Conservation (phyloP, 1,284 basidiomycete species). For the Rhodotorula mucilaginosa region DNA sequence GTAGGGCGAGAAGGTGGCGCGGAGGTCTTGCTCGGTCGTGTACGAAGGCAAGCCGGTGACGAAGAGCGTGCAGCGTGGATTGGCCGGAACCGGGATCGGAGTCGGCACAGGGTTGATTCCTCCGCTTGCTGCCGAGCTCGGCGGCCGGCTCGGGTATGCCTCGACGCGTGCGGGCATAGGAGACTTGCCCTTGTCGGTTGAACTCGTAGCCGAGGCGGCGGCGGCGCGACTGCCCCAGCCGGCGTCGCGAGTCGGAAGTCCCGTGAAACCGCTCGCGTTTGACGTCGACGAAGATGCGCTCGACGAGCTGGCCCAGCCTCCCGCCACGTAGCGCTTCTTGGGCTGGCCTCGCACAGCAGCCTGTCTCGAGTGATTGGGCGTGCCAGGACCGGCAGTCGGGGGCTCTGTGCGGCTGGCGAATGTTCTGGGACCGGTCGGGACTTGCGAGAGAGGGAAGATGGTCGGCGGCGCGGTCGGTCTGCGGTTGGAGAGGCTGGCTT, state of each 20-base stretch:
- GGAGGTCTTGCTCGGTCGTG: slow-evolving; percentile 1
- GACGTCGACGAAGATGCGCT: background rate
- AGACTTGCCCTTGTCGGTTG: background rate
- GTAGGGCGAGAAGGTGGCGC: slow-evolving; percentile 7
- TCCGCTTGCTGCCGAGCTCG: background rate
- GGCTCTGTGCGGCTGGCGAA: background rate
- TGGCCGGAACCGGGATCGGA: slow-evolving; percentile 18
- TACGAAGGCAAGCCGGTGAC: background rate
- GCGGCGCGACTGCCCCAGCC: background rate
- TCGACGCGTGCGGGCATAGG: background rate
- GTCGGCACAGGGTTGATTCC: background rate
- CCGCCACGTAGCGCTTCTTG: background rate
- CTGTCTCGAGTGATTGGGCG: too few relatives aligned
- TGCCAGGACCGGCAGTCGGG: too few relatives aligned
- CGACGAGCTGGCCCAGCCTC: background rate
- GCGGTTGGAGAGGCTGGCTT: background rate
- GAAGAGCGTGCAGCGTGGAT: slow-evolving; percentile 11
- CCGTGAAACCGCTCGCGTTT: background rate
- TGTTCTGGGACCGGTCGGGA: background rate
- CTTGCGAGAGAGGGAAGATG: slow-evolving; percentile 11
- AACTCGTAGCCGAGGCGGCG: too few relatives aligned
- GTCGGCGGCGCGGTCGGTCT: slow-evolving; percentile 5
- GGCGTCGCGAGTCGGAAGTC: background rate
- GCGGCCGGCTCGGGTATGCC: background rate
- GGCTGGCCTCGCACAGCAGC: background rate